Conservation (phyloP, 306 rosid genomes). For the Senna tora region DNA sequence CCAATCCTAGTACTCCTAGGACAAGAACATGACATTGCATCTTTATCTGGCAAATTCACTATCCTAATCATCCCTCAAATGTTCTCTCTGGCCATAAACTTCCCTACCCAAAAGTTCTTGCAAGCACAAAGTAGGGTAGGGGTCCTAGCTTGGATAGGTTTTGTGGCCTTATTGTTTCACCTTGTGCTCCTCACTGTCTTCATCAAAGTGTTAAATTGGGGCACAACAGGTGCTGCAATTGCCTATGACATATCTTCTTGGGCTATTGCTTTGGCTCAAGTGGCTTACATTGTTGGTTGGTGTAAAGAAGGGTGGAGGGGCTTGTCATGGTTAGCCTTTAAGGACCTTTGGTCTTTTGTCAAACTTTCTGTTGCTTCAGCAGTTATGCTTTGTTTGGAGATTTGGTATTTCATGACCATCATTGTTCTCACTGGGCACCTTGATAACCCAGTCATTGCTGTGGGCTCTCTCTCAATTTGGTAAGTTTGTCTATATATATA, state of each 20-base stretch:
- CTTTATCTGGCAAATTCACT: conserved; percentile 72
- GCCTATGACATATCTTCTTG: conserved; percentile 73
- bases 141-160: conserved; percentile 84
- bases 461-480: conserved; percentile 97
- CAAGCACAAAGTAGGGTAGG: conserved; percentile 82
- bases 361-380: conserved; percentile 86
- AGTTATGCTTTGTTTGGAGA: conserved; percentile 84
- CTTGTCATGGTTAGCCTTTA: conserved; percentile 78
- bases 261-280: conserved; percentile 69
- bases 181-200: conserved; percentile 50
- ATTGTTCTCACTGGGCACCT: conserved; percentile 91
- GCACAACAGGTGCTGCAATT: conserved; percentile 70
- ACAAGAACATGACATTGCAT: conserved; percentile 63
- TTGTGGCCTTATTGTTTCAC: conserved; percentile 47
- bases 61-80: conserved; percentile 82
- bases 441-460: conserved; percentile 75
- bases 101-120: conserved; percentile 83
- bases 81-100: conserved; percentile 78
- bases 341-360: conserved; percentile 75
- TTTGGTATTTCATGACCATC: conserved; percentile 93
- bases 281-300: conserved; percentile 69
- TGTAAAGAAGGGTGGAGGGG: conserved; percentile 84
- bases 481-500: conserved; percentile 31
- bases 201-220: conserved; percentile 62
- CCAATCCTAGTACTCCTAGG: conserved; percentile 73